Base-by-base conservation (phyloP, 352 stramenopile genomes). In the Pythium coloratum region DNA sequence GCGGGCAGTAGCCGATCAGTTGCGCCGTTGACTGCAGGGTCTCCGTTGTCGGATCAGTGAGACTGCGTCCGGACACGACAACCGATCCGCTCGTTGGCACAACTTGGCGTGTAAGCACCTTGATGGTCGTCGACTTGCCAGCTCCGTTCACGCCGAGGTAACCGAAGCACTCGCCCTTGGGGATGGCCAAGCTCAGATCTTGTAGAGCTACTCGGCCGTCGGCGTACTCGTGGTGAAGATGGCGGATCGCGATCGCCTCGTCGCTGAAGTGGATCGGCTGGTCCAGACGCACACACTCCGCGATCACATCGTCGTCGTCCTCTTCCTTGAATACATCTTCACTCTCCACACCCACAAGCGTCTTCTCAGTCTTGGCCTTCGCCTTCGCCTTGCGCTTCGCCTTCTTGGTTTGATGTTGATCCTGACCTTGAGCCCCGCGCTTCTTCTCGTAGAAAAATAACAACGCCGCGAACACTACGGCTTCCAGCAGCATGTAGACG, bases 1-100 rank as follows among this genome's bases (percentile, higher is more conserved):
- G 96, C 26, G 92, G 94, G 55, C 92, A 98, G 64, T 98, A 97
- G 7, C 91, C 89, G 26, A 98, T 81, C 64, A 49, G 51, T 13
- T 72, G 71, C 6, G 16, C 47, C 14, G 44, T 54, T 1, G 46
- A 33, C 42, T 49, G 16, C 8, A 26, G 0, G 42, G 42, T 49
- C 42, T 49, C 42, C 16, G 18, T 59, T 24, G 14, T 18, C 13
- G 46, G 16, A 20, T 50, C 46, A 24, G 72, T 62, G 32, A 93
- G 69, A 58, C 86, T 71, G n/a, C 77, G 77, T 14, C 84, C 84
- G 8, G 71, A 72, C 0, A 94, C 66, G 8, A 62, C 67, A 12
- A 89, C 84, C 7, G 76, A 75, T 14, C 86, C 86, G 10, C 70
- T 81, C 1, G 80, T 87, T 6, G 82, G 69, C 30, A 72, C 64